Evolutionary conservation across 176 grass and related monocot species (phyloP).

Genomic region (Oryza meridionalis): DNA sequence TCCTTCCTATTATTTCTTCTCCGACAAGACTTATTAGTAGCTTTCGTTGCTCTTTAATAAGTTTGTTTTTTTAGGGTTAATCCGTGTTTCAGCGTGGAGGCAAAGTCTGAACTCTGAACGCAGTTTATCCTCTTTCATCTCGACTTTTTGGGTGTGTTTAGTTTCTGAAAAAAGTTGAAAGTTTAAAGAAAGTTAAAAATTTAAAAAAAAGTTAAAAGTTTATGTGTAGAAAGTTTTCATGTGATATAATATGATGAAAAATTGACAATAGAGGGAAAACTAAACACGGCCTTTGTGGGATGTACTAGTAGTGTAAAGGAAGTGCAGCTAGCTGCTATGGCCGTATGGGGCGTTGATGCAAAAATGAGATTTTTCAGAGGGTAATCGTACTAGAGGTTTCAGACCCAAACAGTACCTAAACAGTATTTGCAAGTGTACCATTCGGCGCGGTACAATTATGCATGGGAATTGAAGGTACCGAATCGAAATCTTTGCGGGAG

Average conservation of each 20-base stretch:
- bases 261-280: too few species aligned
- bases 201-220: too few species aligned
- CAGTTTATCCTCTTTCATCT: neutral
- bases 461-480: neutral
- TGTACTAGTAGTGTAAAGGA: neutral
- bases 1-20: too few species aligned
- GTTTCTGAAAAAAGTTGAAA: too few species aligned
- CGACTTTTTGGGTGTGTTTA: neutral
- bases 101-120: neutral
- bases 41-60: too few species aligned
- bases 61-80: too few species aligned
- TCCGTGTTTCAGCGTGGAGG: neutral
- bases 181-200: too few species aligned
- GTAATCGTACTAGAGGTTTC: neutral
- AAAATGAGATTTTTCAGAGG: neutral
- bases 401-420: neutral
- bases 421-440: constrained; percentile 34
- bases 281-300: too few species aligned
- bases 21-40: too few species aligned
- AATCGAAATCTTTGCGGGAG: constrained; percentile 10
- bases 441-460: constrained; percentile 24
- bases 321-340: neutral
- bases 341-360: neutral
- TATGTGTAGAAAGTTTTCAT: too few species aligned
- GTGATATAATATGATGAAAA: too few species aligned